Base-by-base conservation (phyloP, 1,284 basidiomycete species). In the Earliella scabrosa region DNA sequence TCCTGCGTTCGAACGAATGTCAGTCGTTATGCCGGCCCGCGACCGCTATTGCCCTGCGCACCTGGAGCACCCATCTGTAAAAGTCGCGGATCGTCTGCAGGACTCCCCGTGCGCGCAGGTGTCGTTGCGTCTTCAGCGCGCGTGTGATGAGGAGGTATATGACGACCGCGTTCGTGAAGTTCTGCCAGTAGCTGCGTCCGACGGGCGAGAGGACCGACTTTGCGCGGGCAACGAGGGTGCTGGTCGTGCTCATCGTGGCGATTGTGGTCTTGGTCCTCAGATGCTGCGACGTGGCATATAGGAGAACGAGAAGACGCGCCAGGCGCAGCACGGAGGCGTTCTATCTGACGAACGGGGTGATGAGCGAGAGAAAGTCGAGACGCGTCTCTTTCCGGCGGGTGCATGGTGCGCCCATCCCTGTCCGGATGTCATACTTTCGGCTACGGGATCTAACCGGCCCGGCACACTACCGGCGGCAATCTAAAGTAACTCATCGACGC, bases 31-130 rank as follows among this genome's bases (percentile, higher is more conserved):
- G n/a, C n/a, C n/a, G n/a, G n/a, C n/a, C n/a, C n/a, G n/a, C n/a
- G 8, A 38, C 13, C 24, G 4, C 18, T 24, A 7, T 21, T 9
- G 16, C 20, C 20, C 2, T 10, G 71, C 76, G 46, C 54, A 88
- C 88, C 74, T 83, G 80, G 16, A 79, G 75, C 20, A 82, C 68
- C 80, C 80, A 87, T 52, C 67, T 72, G 67, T 83, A 88, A n/a
- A 82, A 63, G 49, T 90, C 86, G 14, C 64, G 71, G n/a, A 77
- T 54, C 14, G 82, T 82, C 9, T 76, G 69, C 0, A 72, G 49
- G 49, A 91, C 52, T 0, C 93, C 93, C 51, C 90, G 78, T 0
- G 92, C 93, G 20, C 85, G 79, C n/a, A 95, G 64, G 72, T 95
- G 92, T 27, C 92, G 79, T 41, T 83, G 78, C 1, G 75, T 70